Percentiles rank a stretch among this genome's conserved stretches.
Conservation (phyloP, 2,329 filamentous ascomycete species). For the Colletotrichum simmondsii region DNA sequence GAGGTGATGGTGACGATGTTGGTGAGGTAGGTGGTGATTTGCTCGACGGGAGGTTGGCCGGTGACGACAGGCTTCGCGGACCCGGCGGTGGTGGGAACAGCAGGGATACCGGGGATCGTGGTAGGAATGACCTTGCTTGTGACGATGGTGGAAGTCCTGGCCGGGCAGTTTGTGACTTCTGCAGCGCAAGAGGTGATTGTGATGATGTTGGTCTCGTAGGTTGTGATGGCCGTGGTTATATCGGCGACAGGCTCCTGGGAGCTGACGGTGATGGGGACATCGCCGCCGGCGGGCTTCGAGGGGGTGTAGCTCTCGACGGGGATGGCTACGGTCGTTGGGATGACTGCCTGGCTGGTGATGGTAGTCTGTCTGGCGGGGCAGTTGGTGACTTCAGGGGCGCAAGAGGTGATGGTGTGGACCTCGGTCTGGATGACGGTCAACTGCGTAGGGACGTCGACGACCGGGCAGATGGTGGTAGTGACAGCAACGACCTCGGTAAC, state of each 20-base stretch:
- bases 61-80: conserved; percentile 34
- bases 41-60: conserved; percentile 4
- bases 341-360: conserved; percentile 25
- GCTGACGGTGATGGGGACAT: conserved; percentile 7
- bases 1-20: conserved; percentile 66
- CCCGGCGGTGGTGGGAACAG: neutral
- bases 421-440: conserved; percentile 38
- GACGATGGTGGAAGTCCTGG: conserved; percentile 36
- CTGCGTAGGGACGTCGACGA: conserved; percentile 36
- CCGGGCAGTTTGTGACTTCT: conserved; percentile 10
- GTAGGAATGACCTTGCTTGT: conserved; percentile 35
- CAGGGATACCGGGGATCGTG: neutral
- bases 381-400: conserved; percentile 38
- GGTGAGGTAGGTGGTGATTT: conserved; percentile 49
- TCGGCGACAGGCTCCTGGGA: conserved; percentile 8
- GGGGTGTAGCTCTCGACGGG: conserved; percentile 31
- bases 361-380: conserved; percentile 37
- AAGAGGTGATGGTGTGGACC: conserved; percentile 43
- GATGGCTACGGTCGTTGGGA: conserved; percentile 16
- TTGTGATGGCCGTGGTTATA: conserved; percentile 8
- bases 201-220: conserved; percentile 21
- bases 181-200: conserved; percentile 25
- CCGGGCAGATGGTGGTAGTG: conserved; percentile 58
- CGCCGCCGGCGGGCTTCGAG: conserved; percentile 7
- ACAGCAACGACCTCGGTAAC: conserved; percentile 48